A percentile compares a stretch with the other conserved stretches of the same genome.
Evolutionary conservation across 345 rosid species (phyloP).

Genomic region (Hibiscus trionum): DNA sequence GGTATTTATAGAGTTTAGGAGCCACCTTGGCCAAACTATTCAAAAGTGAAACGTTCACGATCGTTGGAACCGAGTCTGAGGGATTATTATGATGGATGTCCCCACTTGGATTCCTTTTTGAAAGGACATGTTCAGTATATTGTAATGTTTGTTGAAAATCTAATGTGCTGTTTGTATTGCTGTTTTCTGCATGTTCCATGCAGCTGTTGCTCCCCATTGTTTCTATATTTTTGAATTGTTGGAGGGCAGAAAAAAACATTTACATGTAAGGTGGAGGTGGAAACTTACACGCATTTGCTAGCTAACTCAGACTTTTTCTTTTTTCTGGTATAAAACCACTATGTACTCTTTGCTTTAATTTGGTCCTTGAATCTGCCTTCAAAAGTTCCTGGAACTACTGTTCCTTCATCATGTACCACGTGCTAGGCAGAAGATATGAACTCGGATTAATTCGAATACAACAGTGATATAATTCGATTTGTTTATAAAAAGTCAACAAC

Average conservation of each 20-base stretch:
- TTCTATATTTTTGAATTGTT: neutral
- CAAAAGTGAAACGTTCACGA: neutral
- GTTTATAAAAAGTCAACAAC: too few relatives aligned
- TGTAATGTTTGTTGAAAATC: neutral
- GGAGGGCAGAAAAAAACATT: neutral
- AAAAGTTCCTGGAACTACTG: constrained; percentile 13
- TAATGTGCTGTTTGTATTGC: neutral
- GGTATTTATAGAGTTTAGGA: constrained; percentile 26
- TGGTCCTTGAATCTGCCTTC: constrained; percentile 3
- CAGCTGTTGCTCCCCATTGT: neutral
- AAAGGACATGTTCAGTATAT: neutral
- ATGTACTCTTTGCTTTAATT: constrained; percentile 12
- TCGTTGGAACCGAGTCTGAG: neutral
- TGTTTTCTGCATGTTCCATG: constrained; percentile 14
- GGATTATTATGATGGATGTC: constrained; percentile 23
- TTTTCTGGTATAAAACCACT: constrained; percentile 28
- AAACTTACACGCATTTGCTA: constrained; percentile 7
- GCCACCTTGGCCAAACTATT: neutral
- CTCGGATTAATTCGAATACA: too few relatives aligned
- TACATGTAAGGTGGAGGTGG: neutral
- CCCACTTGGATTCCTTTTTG: constrained; percentile 18
- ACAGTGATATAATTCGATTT: too few relatives aligned
- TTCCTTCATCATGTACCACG: constrained; percentile 15
- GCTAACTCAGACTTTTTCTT: constrained; percentile 15
- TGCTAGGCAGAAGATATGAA: constrained; percentile 2